These are phyloP conservation scores for Agaricus sinodeliciosus DNA, from an alignment of 768 basidiomycete species.

Conservation along the genomic window DNA sequence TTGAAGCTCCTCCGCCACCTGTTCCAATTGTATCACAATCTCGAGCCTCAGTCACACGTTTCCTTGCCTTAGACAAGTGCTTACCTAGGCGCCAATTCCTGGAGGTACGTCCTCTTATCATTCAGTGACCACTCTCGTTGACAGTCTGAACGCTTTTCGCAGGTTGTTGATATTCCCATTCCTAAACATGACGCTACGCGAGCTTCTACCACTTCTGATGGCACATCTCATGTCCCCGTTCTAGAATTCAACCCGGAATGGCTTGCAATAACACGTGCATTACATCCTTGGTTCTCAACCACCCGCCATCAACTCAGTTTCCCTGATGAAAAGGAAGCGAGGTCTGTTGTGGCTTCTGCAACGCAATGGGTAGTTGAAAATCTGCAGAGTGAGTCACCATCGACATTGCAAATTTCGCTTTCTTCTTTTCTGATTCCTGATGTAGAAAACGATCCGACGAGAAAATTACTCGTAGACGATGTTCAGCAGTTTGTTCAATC, in stretches of 20 bases:
- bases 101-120: slow-evolving; percentile 43
- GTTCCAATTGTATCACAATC: slow-evolving; percentile 9
- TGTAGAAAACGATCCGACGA: slow-evolving; percentile 17
- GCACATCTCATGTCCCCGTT: slow-evolving; percentile 13
- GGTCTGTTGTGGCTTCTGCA: slow-evolving; percentile 51
- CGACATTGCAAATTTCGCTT: neutral
- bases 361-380: slow-evolving; percentile 63
- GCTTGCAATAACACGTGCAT: slow-evolving; percentile 89
- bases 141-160: neutral
- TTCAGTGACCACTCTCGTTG: neutral
- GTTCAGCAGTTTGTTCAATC: slow-evolving; percentile 68
- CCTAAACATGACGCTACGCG: slow-evolving; percentile 10
- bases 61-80: slow-evolving; percentile 91
- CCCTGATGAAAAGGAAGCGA: slow-evolving; percentile 49
- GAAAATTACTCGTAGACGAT: slow-evolving; percentile 33
- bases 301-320: slow-evolving; percentile 42
- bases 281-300: slow-evolving; percentile 71
- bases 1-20: slow-evolving; percentile 26
- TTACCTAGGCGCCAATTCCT: slow-evolving; percentile 69
- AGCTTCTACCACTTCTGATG: neutral
- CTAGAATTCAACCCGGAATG: slow-evolving; percentile 84
- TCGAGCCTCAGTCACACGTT: slow-evolving; percentile 47
- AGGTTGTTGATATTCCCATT: slow-evolving; percentile 63
- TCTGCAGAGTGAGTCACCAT: slow-evolving; percentile 22
- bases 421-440: neutral